Percentiles rank a stretch among this genome's conserved stretches.
These are phyloP conservation scores for Dendrobium chrysotoxum DNA, from an alignment of 106 monocot genomes.

Conservation along the genomic window DNA sequence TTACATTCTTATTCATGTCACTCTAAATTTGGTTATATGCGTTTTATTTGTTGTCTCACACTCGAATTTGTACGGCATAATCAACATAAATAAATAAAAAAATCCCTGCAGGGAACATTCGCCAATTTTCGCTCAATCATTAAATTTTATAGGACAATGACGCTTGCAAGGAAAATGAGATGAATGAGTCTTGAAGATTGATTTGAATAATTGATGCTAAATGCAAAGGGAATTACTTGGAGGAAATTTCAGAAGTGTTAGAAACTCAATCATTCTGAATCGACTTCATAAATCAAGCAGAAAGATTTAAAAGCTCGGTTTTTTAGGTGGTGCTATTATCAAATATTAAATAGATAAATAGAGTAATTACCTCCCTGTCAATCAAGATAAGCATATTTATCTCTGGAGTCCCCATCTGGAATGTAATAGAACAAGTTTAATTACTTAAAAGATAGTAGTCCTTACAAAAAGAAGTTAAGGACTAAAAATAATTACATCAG, in stretches of 20 bases:
- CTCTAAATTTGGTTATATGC: background rate
- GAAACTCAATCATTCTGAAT: background rate
- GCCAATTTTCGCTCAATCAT: no score
- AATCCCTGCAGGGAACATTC: no score
- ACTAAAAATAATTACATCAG: conserved; percentile 50
- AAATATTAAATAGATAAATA: background rate
- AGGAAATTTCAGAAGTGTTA: no score
- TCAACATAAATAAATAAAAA: no score
- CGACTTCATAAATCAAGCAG: background rate
- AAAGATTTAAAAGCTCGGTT: background rate
- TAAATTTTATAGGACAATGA: no score
- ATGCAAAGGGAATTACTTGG: no score
- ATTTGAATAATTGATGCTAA: no score
- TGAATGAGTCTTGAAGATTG: no score
- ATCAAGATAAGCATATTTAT: conserved; percentile 90
- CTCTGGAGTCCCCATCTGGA: conserved; percentile 76
- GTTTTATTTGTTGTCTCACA: no score
- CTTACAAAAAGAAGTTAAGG: background rate
- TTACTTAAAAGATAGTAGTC: background rate
- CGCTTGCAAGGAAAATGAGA: no score
- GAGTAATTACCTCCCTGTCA: conserved; percentile 76
- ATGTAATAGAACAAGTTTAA: background rate
- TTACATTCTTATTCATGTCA: background rate
- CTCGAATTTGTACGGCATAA: no score
- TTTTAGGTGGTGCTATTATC: background rate